A percentile compares a stretch with the other conserved stretches of the same genome.
Evolutionary conservation across 2,329 filamentous ascomycete species (phyloP).

Genomic region (Penicillium vulpinum): DNA sequence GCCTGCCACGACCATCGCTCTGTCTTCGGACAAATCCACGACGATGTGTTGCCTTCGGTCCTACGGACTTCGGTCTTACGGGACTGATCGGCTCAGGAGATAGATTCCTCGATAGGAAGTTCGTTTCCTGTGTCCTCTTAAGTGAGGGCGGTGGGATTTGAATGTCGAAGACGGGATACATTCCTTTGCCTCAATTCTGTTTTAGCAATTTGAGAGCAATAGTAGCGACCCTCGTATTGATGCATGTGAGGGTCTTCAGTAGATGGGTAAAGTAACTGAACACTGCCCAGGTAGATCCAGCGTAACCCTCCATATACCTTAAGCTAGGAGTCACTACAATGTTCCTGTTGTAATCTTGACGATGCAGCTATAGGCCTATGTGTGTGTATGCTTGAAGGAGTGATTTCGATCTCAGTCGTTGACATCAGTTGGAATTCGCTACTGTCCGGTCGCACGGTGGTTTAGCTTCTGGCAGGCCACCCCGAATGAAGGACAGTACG

Average conservation of each 20-base stretch:
- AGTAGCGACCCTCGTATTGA: neutral
- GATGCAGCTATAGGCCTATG: too few species aligned
- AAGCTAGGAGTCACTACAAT: neutral
- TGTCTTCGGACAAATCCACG: constrained; percentile 50
- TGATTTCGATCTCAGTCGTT: neutral
- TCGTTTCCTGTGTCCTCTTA: constrained; percentile 67
- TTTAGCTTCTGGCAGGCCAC: neutral
- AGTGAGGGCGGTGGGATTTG: constrained; percentile 68
- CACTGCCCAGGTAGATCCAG: too few species aligned
- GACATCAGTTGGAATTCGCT: constrained; percentile 17
- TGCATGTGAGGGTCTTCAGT: neutral
- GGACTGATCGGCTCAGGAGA: constrained; percentile 66
- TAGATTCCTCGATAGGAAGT: constrained; percentile 68
- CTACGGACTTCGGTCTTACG: constrained; percentile 54
- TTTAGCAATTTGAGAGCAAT: neutral
- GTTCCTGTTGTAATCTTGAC: neutral
- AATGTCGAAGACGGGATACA: constrained; percentile 72
- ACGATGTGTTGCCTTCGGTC: constrained; percentile 68
- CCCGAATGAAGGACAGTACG: neutral
- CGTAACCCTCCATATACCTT: neutral
- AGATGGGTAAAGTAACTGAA: neutral
- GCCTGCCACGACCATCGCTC: constrained; percentile 70
- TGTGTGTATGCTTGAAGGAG: too few species aligned
- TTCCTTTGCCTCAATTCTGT: constrained; percentile 15
- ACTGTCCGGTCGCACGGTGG: neutral